These are phyloP conservation scores for Hericium rajendrae DNA, from an alignment of 768 basidiomycete genomes.

Conservation along the genomic window DNA sequence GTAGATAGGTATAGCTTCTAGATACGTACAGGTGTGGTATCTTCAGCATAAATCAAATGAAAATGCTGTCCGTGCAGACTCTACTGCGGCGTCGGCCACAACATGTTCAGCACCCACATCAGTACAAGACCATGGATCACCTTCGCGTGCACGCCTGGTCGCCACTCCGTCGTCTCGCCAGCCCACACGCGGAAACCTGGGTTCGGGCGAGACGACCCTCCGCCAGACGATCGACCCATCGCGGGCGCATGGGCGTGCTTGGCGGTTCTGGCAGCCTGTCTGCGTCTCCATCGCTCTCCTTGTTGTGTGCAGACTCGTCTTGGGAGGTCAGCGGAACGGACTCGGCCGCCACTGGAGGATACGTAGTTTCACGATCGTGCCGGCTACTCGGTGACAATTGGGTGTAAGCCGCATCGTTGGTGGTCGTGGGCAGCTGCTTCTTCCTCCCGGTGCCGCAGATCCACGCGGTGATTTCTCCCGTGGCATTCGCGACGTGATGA, in stretches of 20 bases:
- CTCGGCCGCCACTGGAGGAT: background rate
- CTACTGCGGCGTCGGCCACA: conserved; percentile 35
- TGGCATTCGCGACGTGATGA: conserved; percentile 68
- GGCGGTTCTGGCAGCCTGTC: conserved; percentile 26
- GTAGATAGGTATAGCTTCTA: background rate
- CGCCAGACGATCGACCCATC: conserved; percentile 44
- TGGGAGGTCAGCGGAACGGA: background rate
- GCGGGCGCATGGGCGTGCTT: conserved; percentile 28
- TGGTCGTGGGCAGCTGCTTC: conserved; percentile 17
- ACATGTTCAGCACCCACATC: conserved; percentile 59
- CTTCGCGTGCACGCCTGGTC: conserved; percentile 34
- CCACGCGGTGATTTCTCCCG: conserved; percentile 55
- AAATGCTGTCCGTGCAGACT: background rate
- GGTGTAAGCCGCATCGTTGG: background rate
- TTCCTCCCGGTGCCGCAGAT: conserved; percentile 33
- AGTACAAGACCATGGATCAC: conserved; percentile 30
- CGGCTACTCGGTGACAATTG: conserved; percentile 1
- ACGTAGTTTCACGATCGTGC: background rate
- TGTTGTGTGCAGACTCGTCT: conserved; percentile 6
- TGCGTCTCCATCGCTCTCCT: conserved; percentile 22
- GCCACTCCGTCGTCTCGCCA: conserved; percentile 20
- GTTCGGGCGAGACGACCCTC: conserved; percentile 23
- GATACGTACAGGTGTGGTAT: background rate
- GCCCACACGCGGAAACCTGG: conserved; percentile 24
- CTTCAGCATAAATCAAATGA: background rate